phyloP scores from a whole-genome alignment of 495 filamentous ascomycete genomes.

The Neurospora intermedia region DNA sequence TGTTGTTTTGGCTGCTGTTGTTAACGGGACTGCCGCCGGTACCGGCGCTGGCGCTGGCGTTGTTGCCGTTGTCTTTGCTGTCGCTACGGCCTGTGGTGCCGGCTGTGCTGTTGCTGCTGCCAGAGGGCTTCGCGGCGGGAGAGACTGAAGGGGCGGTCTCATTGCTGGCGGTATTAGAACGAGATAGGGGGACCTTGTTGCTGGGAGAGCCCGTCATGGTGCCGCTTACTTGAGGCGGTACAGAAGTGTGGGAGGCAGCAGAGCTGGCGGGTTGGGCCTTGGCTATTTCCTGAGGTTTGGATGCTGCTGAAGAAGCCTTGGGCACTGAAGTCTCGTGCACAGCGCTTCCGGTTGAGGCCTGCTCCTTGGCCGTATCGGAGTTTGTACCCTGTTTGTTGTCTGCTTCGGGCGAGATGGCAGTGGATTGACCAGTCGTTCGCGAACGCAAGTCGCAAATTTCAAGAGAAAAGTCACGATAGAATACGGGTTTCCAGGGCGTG shows the following conservation, averaged over 20 bases:
- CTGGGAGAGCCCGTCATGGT: not conserved
- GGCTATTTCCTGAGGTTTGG: not conserved
- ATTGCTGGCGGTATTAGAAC: not conserved
- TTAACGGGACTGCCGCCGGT: not conserved
- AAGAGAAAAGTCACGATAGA: constrained; percentile 3
- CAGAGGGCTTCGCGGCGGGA: not conserved
- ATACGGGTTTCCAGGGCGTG: constrained; percentile 17
- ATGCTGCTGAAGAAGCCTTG: not conserved
- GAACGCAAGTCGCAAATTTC: constrained; percentile 17
- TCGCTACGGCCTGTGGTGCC: constrained; percentile 2
- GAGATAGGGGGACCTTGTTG: not conserved
- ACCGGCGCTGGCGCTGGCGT: constrained; percentile 1
- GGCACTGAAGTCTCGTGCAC: constrained; percentile 2
- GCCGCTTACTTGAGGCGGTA: not conserved
- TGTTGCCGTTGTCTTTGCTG: constrained; percentile 6
- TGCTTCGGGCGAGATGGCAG: constrained; percentile 8
- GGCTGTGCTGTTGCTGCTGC: not conserved
- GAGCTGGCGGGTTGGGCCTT: not conserved
- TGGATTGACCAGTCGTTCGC: constrained; percentile 18
- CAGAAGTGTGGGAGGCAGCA: constrained; percentile 1
- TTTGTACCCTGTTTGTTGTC: not conserved
- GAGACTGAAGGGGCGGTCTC: not conserved
- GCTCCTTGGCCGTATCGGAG: constrained; percentile 1
- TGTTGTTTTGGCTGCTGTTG: constrained; percentile 1
- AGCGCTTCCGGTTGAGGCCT: constrained; percentile 1